Evolutionary conservation across 2,329 filamentous ascomycete species (phyloP), one percentile per base, ranked within the genome.

Genomic region (Colletotrichum tofieldiae): DNA sequence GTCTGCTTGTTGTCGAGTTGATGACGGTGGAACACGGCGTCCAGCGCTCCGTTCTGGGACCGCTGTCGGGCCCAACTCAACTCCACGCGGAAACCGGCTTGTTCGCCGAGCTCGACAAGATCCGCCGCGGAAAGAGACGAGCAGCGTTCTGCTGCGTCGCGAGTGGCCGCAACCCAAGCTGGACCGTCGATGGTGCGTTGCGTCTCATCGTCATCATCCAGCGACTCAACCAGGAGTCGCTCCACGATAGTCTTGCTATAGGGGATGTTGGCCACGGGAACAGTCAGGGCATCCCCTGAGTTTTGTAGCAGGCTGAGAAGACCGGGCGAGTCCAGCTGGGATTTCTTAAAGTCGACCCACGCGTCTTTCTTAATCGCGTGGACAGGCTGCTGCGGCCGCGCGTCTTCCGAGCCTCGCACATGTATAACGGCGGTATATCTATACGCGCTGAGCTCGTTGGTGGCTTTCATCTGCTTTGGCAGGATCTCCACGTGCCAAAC

Each of bases 71-170:
- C 87, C 73, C 85, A 86, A 64, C 82, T 81, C 2, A 82, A 74
- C 26, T 87, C 83, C 35, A 87, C 86, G 29, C 83, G 77, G 71
- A 85, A 88, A 26, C 86, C 85, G n/a, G 81, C 77, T 37, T 75
- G 73, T 41, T 79, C 5, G 2, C 77, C 77, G 1, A 82, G 37
- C 1, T 74, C 56, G 1, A 67, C 71, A 6, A 79, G 60, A 2
- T 78, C 77, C 3, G 66, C 12, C 0, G 75, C 73, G 0, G 73
- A 75, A 6, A 60, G 7, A 75, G 66, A 0, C 73, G 75, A 4
- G 62, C 47, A 14, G 55, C 62, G 0, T 16, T 23, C 72, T 1
- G 5, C 74, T 67, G 16, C 2, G 2, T 14, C 5, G 2, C 65
- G 45, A 23, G 63, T 23, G 3, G 58, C 18, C 1, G 65, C 29